A percentile compares a stretch with the other conserved stretches of the same genome.
These are phyloP conservation scores for Colletotrichum limetticola DNA, from an alignment of 2,329 filamentous ascomycete genomes.

Conservation along the genomic window DNA sequence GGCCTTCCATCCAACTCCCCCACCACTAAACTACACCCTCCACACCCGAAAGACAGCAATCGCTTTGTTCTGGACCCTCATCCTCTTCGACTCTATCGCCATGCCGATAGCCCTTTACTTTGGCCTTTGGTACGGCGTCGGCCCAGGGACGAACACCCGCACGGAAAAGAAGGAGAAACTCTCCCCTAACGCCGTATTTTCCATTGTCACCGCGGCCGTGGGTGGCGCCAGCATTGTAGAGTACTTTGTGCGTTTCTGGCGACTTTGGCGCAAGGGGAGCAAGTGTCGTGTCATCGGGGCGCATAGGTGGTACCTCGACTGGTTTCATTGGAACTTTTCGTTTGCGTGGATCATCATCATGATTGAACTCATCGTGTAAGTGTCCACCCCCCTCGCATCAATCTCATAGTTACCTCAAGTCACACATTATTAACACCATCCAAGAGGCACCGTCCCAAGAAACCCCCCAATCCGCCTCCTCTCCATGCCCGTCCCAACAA, in stretches of 20 bases:
- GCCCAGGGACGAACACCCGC: conserved; percentile 43
- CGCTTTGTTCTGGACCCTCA: conserved; percentile 67
- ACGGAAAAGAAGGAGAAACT: conserved; percentile 44
- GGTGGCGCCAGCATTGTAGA: conserved; percentile 65
- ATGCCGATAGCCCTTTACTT: conserved; percentile 71
- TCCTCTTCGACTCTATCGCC: conserved; percentile 66
- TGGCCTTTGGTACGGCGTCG: conserved; percentile 65
- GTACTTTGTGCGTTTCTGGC: conserved; percentile 62
- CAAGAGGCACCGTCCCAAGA: conserved; percentile 37
- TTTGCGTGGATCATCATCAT: conserved; percentile 66
- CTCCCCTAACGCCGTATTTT: conserved; percentile 52
- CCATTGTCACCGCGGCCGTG: conserved; percentile 63
- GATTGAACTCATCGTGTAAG: conserved; percentile 62
- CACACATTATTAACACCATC: background rate
- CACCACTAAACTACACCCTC: conserved; percentile 36
- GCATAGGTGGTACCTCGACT: conserved; percentile 55
- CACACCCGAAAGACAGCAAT: conserved; percentile 61
- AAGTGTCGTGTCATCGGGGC: conserved; percentile 57
- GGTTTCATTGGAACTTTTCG: conserved; percentile 67
- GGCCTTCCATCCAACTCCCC: conserved; percentile 23
- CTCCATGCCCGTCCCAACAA: conserved; percentile 61
- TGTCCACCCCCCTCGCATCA: background rate
- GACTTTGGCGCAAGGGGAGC: conserved; percentile 61
- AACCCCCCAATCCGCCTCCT: conserved; percentile 57
- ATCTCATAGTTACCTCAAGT: background rate